phyloP scores from a whole-genome alignment of 768 basidiomycete species.

The Leccinum ochraceum region DNA sequence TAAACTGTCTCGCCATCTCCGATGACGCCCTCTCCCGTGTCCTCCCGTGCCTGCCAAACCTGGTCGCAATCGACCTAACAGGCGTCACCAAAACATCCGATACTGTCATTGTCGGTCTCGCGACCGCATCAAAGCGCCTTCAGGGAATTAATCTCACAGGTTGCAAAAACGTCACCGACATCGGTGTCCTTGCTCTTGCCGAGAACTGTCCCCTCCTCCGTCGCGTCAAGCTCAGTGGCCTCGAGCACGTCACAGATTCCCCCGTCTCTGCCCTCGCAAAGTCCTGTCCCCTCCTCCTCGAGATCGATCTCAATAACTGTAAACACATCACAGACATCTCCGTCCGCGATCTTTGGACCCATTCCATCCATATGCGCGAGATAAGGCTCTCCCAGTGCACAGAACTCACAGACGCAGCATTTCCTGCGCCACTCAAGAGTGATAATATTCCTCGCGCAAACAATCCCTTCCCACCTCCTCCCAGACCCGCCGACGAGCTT shows the following conservation, averaged over 20 bases:
- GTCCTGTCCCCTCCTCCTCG: conserved; percentile 83
- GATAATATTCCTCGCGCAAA: conserved; percentile 37
- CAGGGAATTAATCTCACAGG: conserved; percentile 92
- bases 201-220: conserved; percentile 73
- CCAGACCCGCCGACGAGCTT: conserved; percentile 42
- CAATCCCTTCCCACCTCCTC: conserved; percentile 45
- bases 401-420: conserved; percentile 79
- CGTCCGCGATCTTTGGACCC: conserved; percentile 81
- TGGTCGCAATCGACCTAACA: conserved; percentile 86
- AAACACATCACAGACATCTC: conserved; percentile 72
- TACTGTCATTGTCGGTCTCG: conserved; percentile 68
- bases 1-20: conserved; percentile 71
- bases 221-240: conserved; percentile 84
- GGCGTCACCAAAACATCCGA: conserved; percentile 72
- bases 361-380: conserved; percentile 85
- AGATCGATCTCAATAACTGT: conserved; percentile 91
- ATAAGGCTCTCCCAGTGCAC: conserved; percentile 81
- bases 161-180: conserved; percentile 79
- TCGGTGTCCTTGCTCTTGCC: conserved; percentile 76
- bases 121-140: conserved; percentile 65
- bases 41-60: conserved; percentile 68
- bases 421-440: conserved; percentile 66
- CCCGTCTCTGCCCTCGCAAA: conserved; percentile 76
- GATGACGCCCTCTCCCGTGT: conserved; percentile 62
- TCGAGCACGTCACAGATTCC: conserved; percentile 72